Evolutionary conservation across 495 filamentous ascomycete genomes (phyloP).

Genomic region (Polyplosphaeria fusca): DNA sequence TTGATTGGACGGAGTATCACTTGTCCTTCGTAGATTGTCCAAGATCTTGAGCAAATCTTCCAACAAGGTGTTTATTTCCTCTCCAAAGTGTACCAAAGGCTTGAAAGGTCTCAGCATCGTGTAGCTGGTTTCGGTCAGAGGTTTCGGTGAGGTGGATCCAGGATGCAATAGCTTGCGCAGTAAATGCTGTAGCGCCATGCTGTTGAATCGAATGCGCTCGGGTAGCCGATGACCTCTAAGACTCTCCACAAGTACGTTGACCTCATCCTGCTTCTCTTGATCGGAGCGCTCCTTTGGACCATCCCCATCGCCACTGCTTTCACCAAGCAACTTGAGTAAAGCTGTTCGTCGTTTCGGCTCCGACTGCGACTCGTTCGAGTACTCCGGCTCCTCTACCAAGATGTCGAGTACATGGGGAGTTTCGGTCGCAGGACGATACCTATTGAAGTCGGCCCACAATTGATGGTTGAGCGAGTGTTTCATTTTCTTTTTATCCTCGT

Average conservation of each 20-base stretch:
- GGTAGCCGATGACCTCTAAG: constrained; percentile 1
- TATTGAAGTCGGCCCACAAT: not conserved
- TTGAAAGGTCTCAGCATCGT: not conserved
- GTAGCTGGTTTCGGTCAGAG: not conserved
- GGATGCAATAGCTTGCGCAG: not conserved
- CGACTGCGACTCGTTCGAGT: not conserved
- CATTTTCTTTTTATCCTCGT: not conserved
- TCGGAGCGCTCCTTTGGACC: not conserved
- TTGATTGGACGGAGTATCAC: not conserved
- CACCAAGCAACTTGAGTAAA: not conserved
- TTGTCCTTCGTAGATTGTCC: not conserved
- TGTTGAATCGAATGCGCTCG: constrained; percentile 6
- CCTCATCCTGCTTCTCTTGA: not conserved
- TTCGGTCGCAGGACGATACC: not conserved
- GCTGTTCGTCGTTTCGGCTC: not conserved
- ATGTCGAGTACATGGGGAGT: not conserved
- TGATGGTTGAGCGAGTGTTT: not conserved
- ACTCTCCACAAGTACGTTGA: not conserved
- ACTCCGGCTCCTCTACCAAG: not conserved
- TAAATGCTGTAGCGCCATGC: not conserved
- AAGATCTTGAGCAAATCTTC: not conserved
- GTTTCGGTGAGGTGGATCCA: not conserved
- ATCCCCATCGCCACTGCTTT: not conserved
- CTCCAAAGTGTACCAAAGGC: not conserved
- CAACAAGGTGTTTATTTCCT: not conserved